Evolutionary conservation across 2,329 filamentous ascomycete species (phyloP).

Genomic region (Botrytis fragariae): DNA sequence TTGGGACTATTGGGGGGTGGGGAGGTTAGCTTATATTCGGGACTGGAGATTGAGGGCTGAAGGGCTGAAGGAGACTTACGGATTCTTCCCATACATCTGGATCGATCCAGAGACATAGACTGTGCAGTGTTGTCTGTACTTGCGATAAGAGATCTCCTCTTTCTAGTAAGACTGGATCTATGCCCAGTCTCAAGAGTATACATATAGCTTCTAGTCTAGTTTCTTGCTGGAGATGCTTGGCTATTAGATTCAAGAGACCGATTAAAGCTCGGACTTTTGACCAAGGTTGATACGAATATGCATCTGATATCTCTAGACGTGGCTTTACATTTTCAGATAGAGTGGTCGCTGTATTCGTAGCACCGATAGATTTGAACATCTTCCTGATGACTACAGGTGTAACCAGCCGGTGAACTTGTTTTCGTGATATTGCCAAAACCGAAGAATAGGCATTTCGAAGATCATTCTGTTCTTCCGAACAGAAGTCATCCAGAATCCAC

Average conservation of each 20-base stretch:
- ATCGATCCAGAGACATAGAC: conserved; percentile 46
- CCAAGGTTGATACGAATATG: conserved; percentile 35
- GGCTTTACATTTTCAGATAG: conserved; percentile 30
- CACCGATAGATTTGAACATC: conserved; percentile 60
- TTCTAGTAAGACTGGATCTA: conserved; percentile 51
- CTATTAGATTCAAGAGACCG: conserved; percentile 26
- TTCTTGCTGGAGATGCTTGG: conserved; percentile 34
- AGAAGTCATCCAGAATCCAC: conserved; percentile 64
- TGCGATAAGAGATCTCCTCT: conserved; percentile 43
- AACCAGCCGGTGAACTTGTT: conserved; percentile 47
- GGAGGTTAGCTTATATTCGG: conserved; percentile 22
- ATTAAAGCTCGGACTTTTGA: conserved; percentile 30
- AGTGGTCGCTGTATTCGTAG: conserved; percentile 46
- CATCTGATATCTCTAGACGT: conserved; percentile 23
- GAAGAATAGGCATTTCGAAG: conserved; percentile 60
- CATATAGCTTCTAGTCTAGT: conserved; percentile 42
- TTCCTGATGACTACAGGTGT: conserved; percentile 46
- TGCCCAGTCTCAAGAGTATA: conserved; percentile 53
- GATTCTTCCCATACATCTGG: conserved; percentile 39
- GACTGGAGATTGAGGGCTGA: neutral
- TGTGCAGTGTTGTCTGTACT: conserved; percentile 46
- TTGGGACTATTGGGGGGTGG: conserved; percentile 46
- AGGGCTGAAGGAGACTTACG: conserved; percentile 40
- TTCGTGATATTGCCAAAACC: conserved; percentile 46
- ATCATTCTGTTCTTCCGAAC: conserved; percentile 52